Conservation (phyloP, 345 rosid species). For the Pugionium dolabratum region DNA sequence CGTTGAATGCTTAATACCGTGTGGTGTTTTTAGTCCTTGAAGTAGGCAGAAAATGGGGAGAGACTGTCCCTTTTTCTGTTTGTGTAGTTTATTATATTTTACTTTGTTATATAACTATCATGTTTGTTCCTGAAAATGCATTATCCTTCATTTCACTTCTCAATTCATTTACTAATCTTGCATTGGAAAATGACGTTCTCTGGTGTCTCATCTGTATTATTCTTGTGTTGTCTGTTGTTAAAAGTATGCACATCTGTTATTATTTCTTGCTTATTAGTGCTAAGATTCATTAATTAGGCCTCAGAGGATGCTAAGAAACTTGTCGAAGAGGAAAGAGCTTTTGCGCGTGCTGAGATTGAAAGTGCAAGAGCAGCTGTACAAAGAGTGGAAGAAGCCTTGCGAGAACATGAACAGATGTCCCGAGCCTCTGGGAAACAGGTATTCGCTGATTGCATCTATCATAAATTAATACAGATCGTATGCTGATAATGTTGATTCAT, state of each 20-base stretch:
- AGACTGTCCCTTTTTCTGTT: background rate
- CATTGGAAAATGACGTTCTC: background rate
- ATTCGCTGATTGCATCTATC: background rate
- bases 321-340: constrained; percentile 90
- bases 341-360: constrained; percentile 96
- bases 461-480: background rate
- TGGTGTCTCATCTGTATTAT: background rate
- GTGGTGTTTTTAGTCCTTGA: constrained; percentile 3
- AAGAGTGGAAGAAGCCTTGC: constrained; percentile 95
- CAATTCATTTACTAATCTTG: background rate
- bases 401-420: constrained; percentile 76
- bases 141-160: background rate
- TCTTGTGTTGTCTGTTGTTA: background rate
- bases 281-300: constrained; percentile 55
- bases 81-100: background rate
- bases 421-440: constrained; percentile 79
- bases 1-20: background rate
- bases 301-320: constrained; percentile 97
- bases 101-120: background rate
- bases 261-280: constrained; percentile 30
- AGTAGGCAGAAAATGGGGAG: constrained; percentile 3
- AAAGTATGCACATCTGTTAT: constrained; percentile 7
- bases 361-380: constrained; percentile 97
- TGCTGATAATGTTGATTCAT: constrained; percentile 5
- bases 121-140: background rate